These are phyloP conservation scores for Acanthamoeba lenticulata DNA, from an alignment of 208 protist species.

Conservation along the genomic window DNA sequence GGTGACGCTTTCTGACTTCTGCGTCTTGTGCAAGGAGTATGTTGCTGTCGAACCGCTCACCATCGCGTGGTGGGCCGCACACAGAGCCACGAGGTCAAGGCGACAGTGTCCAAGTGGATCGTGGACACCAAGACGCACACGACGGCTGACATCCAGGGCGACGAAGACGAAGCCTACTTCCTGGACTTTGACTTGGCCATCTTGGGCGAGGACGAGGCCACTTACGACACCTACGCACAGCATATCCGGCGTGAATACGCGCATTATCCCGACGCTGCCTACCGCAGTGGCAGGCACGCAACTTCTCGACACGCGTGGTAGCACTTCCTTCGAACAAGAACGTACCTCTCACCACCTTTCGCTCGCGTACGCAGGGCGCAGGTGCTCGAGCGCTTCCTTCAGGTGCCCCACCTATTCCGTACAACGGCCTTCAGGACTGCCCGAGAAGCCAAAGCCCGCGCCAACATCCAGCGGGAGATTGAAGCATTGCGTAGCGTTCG, in stretches of 20 bases:
- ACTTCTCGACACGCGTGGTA: background rate
- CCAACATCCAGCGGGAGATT: conserved; percentile 5
- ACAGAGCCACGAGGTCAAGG: background rate
- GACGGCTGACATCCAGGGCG: background rate
- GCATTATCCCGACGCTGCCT: background rate
- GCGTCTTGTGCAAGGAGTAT: too few relatives aligned
- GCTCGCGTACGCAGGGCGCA: background rate
- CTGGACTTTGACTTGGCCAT: conserved; percentile 19
- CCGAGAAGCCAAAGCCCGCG: background rate
- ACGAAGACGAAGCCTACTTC: background rate
- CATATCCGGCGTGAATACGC: background rate
- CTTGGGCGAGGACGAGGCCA: background rate
- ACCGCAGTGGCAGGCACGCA: background rate
- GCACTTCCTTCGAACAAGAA: background rate
- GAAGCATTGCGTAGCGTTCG: too few relatives aligned
- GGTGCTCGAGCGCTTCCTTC: background rate
- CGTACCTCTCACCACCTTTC: background rate
- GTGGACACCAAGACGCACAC: conserved; percentile 14
- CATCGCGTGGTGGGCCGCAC: too few relatives aligned
- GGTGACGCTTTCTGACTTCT: background rate
- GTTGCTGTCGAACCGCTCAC: too few relatives aligned
- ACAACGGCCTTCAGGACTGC: background rate
- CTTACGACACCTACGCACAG: background rate
- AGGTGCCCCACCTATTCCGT: background rate
- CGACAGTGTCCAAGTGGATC: background rate